Percentiles rank a stretch among this genome's conserved stretches.
Conservation (phyloP, 2,329 filamentous ascomycete species). For the Teratosphaeria zuluensis region DNA sequence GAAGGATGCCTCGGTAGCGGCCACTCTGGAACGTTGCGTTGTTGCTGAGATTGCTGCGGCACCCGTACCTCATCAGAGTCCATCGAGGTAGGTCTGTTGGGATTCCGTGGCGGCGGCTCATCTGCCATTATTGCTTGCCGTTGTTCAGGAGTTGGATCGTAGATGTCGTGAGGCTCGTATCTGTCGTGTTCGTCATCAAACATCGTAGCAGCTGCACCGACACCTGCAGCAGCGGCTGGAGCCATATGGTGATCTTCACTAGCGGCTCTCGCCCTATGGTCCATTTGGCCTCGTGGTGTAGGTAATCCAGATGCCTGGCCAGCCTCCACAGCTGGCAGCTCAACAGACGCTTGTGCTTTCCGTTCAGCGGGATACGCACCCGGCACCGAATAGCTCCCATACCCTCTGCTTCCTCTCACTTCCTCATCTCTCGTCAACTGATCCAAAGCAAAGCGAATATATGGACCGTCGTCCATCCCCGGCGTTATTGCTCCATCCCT, state of each 20-base stretch:
- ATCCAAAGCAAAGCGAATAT: constrained; percentile 82
- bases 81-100: neutral
- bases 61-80: neutral
- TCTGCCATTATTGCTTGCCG: neutral
- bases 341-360: constrained; percentile 27
- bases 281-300: neutral
- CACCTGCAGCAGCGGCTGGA: neutral
- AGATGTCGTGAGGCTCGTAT: neutral
- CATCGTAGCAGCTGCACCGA: neutral
- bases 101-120: neutral
- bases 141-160: neutral
- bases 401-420: constrained; percentile 44
- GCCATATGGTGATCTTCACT: neutral
- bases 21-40: neutral
- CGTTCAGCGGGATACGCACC: neutral
- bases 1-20: neutral
- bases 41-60: neutral
- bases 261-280: neutral
- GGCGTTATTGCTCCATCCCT: constrained; percentile 50
- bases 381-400: constrained; percentile 24
- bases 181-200: neutral
- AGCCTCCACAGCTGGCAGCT: neutral
- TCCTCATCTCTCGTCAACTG: constrained; percentile 70
- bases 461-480: constrained; percentile 73
- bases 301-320: neutral